Evolutionary conservation across 345 rosid genomes (phyloP), one percentile per base, ranked within the genome.

Genomic region (Cardamine chenopodiifolia): DNA sequence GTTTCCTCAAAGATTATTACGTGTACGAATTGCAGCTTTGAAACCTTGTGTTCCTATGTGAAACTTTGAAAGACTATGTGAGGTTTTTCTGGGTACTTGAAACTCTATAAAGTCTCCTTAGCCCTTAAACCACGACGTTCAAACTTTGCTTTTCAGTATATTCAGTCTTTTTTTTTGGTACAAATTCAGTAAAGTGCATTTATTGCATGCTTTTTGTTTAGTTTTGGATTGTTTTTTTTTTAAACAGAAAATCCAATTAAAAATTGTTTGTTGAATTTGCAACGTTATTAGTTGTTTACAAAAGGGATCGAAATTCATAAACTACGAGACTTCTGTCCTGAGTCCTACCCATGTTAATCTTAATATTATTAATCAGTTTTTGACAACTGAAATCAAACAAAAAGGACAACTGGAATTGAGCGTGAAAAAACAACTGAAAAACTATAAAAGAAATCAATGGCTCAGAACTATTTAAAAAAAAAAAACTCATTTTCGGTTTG

Each of bases 311-410:
- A 22, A 28, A 29, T 2, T 20, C 32, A 63, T 44, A n/a, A 32
- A 55, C 58, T 17, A 56, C 8, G 28, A 55, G 56, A 32, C 28
- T 31, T 66, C 40, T 74, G 78, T 74, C 78, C 67, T 7, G 61
- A 66, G 67, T 66, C 53, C 22, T 32, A 37, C n/a, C 55, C 66
- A 57, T 45, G 35, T 58, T 53, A 42, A 53, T 54, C 70, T 54
- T 63, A 55, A 9, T 55, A 42, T 47, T 22, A 17, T 74, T 74
- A 65, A 45, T 65, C 50, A 73, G 77, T 73, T 68, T 11, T 8
- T 25, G 9, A 74, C 53, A 59, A 49, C 78, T 15, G 61, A 59
- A 66, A 48, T 44, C 22, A 14, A 48, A 34, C 37, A 57, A 56
- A 4, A 44, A 44, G 49, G 12, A 75, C 67, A 74, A 58, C 78